Base-by-base conservation (phyloP, 257 asterid genomes). In the Anisodus acutangulus region DNA sequence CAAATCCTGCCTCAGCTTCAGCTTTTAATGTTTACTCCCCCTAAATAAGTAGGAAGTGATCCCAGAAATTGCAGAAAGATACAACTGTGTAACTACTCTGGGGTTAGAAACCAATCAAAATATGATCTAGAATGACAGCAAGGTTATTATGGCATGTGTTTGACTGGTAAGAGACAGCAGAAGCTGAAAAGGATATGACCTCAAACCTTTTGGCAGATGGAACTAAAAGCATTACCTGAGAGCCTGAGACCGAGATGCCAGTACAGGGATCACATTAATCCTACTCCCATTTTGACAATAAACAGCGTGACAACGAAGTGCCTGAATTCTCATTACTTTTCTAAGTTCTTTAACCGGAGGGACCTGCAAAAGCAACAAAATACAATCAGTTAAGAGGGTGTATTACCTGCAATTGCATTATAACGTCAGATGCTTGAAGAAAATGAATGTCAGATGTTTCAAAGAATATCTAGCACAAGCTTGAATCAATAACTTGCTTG, bases 191-290 rank as follows among this genome's bases (percentile, higher is more conserved):
- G 22, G 53, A 68, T 68, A 39, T 68, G 19, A 37, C 19, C 70
- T 37, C 47, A 15, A 6, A 37, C 19, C 68, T 72, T 49, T 41
- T 17, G 17, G 64, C 5, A 35, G 37, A 66, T 49, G 22, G 19
- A 60, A 55, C 26, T 45, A 67, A 15, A 54, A 83, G 6, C 12
- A n/a, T 5, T 89, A 97, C 98, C 99, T 93, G 91, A 95, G 97
- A 10, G 98, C 98, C 87, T 97, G 99, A 84, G 97, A 92, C 81
- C 99, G 98, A 86, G 99, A 95, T 84, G 99, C 98, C 86, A 97
- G 86, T 74, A 94, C 97, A 37, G 99, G 99, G 82, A 97, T 92
- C 78, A 97, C 94, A 83, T 97, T 97, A 84, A 95, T 90, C 92
- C 91, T 95, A 64, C 89, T 92, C 89, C 98, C 99, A 68, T 92